A percentile compares a stretch with the other conserved stretches of the same genome.
Conservation (phyloP, 169 alveolate species). For the Cryptosporidium sp. region DNA sequence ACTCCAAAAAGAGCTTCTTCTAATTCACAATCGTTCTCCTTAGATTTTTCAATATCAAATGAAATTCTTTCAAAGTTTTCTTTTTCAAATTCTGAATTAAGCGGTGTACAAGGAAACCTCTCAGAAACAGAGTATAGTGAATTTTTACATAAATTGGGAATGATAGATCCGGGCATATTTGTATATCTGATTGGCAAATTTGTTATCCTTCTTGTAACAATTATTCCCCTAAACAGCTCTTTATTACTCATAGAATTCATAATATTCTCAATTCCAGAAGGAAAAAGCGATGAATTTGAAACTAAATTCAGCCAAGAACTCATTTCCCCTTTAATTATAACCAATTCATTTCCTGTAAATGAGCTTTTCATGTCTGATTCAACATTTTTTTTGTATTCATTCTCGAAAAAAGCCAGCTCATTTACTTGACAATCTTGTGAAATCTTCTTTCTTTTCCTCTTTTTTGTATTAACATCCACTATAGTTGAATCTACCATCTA, state of each 20-base stretch:
- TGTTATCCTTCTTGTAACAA: conserved; percentile 19
- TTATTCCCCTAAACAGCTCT: conserved; percentile 13
- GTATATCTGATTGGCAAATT: conserved; percentile 65
- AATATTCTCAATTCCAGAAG: not conserved
- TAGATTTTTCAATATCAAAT: not conserved
- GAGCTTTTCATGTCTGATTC: not conserved
- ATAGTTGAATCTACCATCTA: not conserved
- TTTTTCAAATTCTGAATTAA: conserved; percentile 41
- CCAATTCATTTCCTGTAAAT: not conserved
- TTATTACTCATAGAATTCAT: not conserved
- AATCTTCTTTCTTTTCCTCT: not conserved
- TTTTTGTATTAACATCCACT: not conserved
- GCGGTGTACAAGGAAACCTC: conserved; percentile 65
- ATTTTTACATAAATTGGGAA: conserved; percentile 6
- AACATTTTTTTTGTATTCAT: not conserved
- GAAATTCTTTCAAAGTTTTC: not conserved
- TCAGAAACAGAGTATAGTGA: conserved; percentile 25
- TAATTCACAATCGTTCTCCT: conserved; percentile 2
- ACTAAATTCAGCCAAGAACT: conserved; percentile 19
- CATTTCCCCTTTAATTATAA: conserved; percentile 13
- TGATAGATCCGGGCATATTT: conserved; percentile 41
- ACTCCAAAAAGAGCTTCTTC: conserved; percentile 32
- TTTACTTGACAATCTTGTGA: not conserved
- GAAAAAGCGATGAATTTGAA: conserved; percentile 1
- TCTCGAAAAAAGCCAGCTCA: conserved; percentile 8